These are phyloP conservation scores for Mycena sanguinolenta DNA, from an alignment of 768 basidiomycete species.

Conservation along the genomic window DNA sequence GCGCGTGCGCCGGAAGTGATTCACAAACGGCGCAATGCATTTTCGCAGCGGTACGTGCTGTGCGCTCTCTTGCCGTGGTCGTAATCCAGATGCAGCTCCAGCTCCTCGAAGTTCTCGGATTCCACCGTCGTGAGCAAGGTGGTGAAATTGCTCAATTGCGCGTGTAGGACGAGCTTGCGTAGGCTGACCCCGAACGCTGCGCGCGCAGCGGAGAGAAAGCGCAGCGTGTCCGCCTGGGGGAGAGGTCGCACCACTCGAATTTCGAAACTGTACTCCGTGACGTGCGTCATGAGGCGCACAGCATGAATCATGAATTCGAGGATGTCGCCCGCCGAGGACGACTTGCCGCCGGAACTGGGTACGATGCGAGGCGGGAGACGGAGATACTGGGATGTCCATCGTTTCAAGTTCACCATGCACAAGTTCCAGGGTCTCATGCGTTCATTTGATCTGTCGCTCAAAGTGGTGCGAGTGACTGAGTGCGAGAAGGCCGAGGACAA, in stretches of 20 bases:
- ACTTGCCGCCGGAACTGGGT: slow-evolving; percentile 18
- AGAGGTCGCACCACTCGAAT: slow-evolving; percentile 57
- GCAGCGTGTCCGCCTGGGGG: slow-evolving; percentile 44
- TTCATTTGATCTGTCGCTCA: too few relatives aligned
- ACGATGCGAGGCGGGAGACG: slow-evolving; percentile 11
- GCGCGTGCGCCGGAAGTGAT: slow-evolving; percentile 43
- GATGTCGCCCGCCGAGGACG: slow-evolving; percentile 38
- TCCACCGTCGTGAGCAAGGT: slow-evolving; percentile 43
- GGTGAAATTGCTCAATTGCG: slow-evolving; percentile 41
- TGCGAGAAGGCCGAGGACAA: too few relatives aligned
- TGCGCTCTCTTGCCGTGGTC: neutral
- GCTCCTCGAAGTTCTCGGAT: slow-evolving; percentile 48
- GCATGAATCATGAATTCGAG: slow-evolving; percentile 50
- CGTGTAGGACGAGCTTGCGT: slow-evolving; percentile 49
- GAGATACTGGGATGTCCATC: slow-evolving; percentile 22
- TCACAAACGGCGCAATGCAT: slow-evolving; percentile 49
- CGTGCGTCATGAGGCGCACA: slow-evolving; percentile 49
- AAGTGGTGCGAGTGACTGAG: too few relatives aligned
- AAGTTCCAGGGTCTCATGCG: slow-evolving; percentile 47
- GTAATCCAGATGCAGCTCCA: slow-evolving; percentile 53
- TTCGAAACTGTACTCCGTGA: slow-evolving; percentile 51
- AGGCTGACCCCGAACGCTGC: slow-evolving; percentile 47
- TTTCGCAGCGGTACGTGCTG: slow-evolving; percentile 36
- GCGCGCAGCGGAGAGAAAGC: slow-evolving; percentile 46
- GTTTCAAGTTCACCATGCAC: slow-evolving; percentile 5